Evolutionary conservation across 805 yeast species (phyloP), one percentile per base, ranked within the genome.

Genomic region (Yarrowia bubula): DNA sequence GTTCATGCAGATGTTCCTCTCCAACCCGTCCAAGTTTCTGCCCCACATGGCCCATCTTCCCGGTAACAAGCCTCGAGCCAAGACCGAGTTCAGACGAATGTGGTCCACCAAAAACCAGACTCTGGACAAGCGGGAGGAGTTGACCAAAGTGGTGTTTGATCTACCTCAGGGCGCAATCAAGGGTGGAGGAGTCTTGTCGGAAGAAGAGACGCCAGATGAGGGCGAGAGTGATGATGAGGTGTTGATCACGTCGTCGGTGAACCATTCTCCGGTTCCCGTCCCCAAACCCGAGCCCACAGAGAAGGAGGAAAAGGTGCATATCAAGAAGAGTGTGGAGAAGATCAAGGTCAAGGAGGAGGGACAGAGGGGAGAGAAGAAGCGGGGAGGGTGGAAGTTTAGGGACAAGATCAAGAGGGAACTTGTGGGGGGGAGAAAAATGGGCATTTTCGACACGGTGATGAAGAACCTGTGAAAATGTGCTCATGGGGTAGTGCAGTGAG

Each of bases 1-100:
- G 69, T 71, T 69, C 53, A 71, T 73, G 33, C 76, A 75, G 57
- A 64, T 65, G 53, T 75, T 75, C 66, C 64, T 76, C 42, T 22
- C 66, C 11, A 65, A 66, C 14, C 77, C 78, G 11, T 69, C 67
- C 11, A 68, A 66, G 65, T 70, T 73, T 64, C 65, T 68, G 1
- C 43, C 46, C 35, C 51, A 63, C 8, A 53, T 70, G 66, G 55
- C 67, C 10, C 66, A 51, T 28, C 28, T 60, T 22, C 39, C 64
- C 6, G 33, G 2, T 38, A 42, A 42, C 37, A 53, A 37, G 64
- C 64, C 55, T 7, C 13, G 17, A 10, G 18, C 44, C 4, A 46
- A 55, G 31, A 33, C 62, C 32, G 51, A 43, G 10, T 58, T 58
- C 18, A 42, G 50, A 1, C 17, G 64, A 6, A 14, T 33, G 51